Percentiles rank a stretch among this genome's conserved stretches.
Evolutionary conservation across 1,284 basidiomycete species (phyloP).

Genomic region (Puccinia hordei): DNA sequence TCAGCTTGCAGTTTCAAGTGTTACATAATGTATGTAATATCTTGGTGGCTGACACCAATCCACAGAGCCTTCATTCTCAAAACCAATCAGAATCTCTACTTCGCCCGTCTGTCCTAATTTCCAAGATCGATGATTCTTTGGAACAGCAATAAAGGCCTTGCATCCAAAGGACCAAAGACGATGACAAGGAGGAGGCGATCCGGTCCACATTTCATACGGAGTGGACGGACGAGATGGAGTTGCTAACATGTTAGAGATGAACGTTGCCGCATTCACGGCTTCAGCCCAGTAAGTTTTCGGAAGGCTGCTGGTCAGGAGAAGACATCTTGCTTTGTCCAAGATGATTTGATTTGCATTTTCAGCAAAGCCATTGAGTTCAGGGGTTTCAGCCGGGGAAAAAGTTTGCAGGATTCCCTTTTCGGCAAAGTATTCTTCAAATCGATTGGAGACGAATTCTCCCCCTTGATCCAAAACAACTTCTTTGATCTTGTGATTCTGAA

Average conservation of each 20-base stretch:
- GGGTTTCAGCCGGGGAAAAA: constrained; percentile 56
- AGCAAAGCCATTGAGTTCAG: constrained; percentile 55
- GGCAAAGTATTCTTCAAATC: background rate
- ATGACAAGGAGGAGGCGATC: background rate
- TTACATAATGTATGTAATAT: no score
- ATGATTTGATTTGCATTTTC: background rate
- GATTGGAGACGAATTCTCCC: constrained; percentile 55
- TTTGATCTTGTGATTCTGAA: background rate
- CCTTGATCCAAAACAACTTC: constrained; percentile 20
- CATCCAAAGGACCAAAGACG: background rate
- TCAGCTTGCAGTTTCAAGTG: no score
- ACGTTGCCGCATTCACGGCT: background rate
- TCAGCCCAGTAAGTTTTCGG: background rate
- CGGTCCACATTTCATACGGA: background rate
- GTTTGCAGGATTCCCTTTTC: background rate
- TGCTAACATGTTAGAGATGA: background rate
- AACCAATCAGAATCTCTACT: background rate
- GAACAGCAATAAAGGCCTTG: background rate
- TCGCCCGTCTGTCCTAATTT: background rate
- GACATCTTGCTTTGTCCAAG: no score
- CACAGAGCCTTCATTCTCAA: background rate
- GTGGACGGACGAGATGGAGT: background rate
- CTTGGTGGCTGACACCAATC: no score
- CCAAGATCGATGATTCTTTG: background rate
- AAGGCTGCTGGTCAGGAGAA: background rate